Conservation (phyloP, 2,329 filamentous ascomycete genomes). For the Tetracladium maxilliforme region DNA sequence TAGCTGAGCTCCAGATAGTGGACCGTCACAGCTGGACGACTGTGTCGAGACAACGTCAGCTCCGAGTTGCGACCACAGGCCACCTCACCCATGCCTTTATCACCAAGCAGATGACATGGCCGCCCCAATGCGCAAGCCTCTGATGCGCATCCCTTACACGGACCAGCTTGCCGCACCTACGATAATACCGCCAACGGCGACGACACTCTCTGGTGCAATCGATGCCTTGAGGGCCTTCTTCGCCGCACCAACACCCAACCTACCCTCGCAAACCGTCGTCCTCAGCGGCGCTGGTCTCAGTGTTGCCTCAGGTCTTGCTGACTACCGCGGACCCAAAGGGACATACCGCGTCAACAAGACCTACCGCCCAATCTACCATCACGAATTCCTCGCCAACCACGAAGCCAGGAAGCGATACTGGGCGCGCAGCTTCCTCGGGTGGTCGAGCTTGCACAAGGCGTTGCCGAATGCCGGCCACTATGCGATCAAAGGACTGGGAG, state of each 20-base stretch:
- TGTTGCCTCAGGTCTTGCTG: slow-evolving; percentile 81
- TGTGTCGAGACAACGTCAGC: too few relatives aligned
- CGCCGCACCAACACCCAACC: slow-evolving; percentile 26
- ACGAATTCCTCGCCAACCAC: slow-evolving; percentile 73
- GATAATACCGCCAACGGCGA: slow-evolving; percentile 60
- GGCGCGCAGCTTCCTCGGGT: slow-evolving; percentile 88
- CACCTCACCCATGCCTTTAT: too few relatives aligned
- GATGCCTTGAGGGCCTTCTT: slow-evolving; percentile 68
- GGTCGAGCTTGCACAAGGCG: slow-evolving; percentile 69
- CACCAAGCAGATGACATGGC: too few relatives aligned
- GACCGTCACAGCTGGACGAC: too few relatives aligned
- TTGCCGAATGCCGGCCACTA: slow-evolving; percentile 66
- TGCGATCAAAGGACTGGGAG: slow-evolving; percentile 58
- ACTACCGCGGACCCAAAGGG: slow-evolving; percentile 80
- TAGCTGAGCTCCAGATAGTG: too few relatives aligned
- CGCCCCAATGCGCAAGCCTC: slow-evolving; percentile 56
- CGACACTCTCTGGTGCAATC: slow-evolving; percentile 57
- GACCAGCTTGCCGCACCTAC: slow-evolving; percentile 62
- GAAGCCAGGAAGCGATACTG: slow-evolving; percentile 86
- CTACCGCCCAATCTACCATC: slow-evolving; percentile 84
- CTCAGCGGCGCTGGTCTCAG: slow-evolving; percentile 82
- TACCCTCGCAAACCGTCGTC: slow-evolving; percentile 42
- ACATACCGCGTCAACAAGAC: slow-evolving; percentile 87
- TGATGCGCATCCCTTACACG: slow-evolving; percentile 85
- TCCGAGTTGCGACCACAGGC: too few relatives aligned